A percentile compares a stretch with the other conserved stretches of the same genome.
Conservation (phyloP, 306 rosid species). For the Ammopiptanthus mongolicus region DNA sequence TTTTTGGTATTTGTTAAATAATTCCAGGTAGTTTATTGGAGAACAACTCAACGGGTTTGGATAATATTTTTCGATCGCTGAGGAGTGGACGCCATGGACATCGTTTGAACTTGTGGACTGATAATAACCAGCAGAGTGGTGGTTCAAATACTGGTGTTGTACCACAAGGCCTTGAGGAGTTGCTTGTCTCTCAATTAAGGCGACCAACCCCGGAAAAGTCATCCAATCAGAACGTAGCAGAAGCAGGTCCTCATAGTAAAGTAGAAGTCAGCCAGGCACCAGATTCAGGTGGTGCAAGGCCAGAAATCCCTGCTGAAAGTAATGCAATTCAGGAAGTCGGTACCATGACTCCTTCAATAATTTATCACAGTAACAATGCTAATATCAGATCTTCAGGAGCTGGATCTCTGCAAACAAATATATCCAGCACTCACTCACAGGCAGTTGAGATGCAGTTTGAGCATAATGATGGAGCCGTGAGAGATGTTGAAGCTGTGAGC, state of each 20-base stretch:
- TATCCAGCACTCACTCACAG: slow-evolving; percentile 45
- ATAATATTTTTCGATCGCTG: slow-evolving; percentile 81
- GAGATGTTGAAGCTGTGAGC: slow-evolving; percentile 97
- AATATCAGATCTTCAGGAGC: slow-evolving; percentile 49
- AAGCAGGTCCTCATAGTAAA: slow-evolving; percentile 43
- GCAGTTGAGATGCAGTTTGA: slow-evolving; percentile 86
- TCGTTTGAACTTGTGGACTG: slow-evolving; percentile 83
- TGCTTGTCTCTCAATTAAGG: slow-evolving; percentile 88
- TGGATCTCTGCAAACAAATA: slow-evolving; percentile 49
- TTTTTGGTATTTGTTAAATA: neutral
- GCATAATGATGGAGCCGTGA: slow-evolving; percentile 65
- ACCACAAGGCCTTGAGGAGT: slow-evolving; percentile 88
- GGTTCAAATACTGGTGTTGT: slow-evolving; percentile 64
- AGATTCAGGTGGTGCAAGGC: slow-evolving; percentile 50
- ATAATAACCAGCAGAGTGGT: slow-evolving; percentile 73
- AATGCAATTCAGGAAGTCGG: slow-evolving; percentile 44
- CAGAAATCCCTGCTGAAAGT: slow-evolving; percentile 50
- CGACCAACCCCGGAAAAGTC: slow-evolving; percentile 57
- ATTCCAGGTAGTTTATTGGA: slow-evolving; percentile 57
- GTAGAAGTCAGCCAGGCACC: slow-evolving; percentile 47
- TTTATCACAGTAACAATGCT: slow-evolving; percentile 31
- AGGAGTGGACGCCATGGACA: slow-evolving; percentile 99
- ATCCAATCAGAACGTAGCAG: slow-evolving; percentile 44
- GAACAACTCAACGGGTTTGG: slow-evolving; percentile 66
- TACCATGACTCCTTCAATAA: slow-evolving; percentile 27